These are phyloP conservation scores for Marchantia polymorpha DNA, from an alignment of 225 moss, liverwort and hornwort genomes.

Conservation along the genomic window DNA sequence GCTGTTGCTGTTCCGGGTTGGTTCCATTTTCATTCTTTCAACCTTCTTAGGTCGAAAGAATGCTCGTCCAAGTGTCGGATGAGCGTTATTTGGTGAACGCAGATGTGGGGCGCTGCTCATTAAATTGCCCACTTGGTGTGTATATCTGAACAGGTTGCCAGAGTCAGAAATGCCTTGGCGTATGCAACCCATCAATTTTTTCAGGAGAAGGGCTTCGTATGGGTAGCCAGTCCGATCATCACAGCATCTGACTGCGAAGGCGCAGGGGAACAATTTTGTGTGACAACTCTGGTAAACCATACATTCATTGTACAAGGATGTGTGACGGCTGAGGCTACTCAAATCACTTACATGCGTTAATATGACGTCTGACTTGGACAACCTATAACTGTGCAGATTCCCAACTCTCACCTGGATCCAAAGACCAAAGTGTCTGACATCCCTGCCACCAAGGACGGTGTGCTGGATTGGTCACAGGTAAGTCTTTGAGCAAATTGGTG, in stretches of 20 bases:
- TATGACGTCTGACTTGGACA: neutral
- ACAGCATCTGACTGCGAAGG: constrained; percentile 98
- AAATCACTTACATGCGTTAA: neutral
- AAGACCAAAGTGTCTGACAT: constrained; percentile 62
- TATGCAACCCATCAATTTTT: constrained; percentile 98
- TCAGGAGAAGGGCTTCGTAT: constrained; percentile 84
- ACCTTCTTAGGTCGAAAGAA: too few species aligned
- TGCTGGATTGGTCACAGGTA: constrained; percentile 92
- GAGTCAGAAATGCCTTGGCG: constrained; percentile 90
- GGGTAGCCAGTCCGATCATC: constrained; percentile 96
- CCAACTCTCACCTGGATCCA: constrained; percentile 67
- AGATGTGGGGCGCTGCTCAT: neutral
- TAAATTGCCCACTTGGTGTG: neutral
- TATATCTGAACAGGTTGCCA: constrained; percentile 63
- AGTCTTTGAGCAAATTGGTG: too few species aligned
- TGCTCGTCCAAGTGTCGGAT: too few species aligned
- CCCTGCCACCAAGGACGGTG: constrained; percentile 82
- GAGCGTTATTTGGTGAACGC: too few species aligned
- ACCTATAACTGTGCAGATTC: constrained; percentile 53
- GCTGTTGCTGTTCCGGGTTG: too few species aligned
- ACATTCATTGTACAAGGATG: neutral
- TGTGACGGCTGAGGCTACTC: neutral
- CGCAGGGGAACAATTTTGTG: constrained; percentile 98
- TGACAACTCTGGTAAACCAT: constrained; percentile 82
- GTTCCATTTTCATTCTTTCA: too few species aligned